Evolutionary conservation across 192 early-diverging fungal species (phyloP).

Genomic region (Martensiomyces pterosporus): DNA sequence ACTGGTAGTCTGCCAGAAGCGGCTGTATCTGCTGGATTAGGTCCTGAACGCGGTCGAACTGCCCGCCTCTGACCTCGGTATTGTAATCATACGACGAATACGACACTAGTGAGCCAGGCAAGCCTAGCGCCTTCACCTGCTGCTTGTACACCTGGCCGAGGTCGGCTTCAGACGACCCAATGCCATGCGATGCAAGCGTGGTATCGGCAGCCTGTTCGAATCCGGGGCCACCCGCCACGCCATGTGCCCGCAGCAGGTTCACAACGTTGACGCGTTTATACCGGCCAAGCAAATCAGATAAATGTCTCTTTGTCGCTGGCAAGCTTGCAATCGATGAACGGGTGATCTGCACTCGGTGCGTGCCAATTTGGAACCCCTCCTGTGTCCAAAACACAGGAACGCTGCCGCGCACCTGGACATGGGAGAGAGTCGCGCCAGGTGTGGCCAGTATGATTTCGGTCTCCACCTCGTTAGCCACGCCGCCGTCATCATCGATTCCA

Average conservation of each 20-base stretch:
- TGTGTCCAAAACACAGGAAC: slow-evolving; percentile 98
- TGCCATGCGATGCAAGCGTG: slow-evolving; percentile 10
- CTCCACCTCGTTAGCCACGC: slow-evolving; percentile 99
- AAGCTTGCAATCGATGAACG: slow-evolving; percentile 75
- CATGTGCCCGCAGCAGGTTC: slow-evolving; percentile 70
- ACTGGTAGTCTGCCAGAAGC: slow-evolving; percentile 58
- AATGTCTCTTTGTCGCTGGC: slow-evolving; percentile 76
- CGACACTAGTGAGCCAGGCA: slow-evolving; percentile 45
- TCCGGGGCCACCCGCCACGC: slow-evolving; percentile 22
- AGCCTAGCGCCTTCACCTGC: slow-evolving; percentile 47
- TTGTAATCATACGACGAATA: slow-evolving; percentile 86
- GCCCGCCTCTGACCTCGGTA: slow-evolving; percentile 68
- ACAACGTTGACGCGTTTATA: slow-evolving; percentile 75
- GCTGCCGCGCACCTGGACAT: slow-evolving; percentile 83
- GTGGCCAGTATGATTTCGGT: slow-evolving; percentile 80
- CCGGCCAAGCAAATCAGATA: slow-evolving; percentile 64
- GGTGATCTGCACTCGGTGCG: slow-evolving; percentile 82
- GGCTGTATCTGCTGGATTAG: slow-evolving; percentile 56
- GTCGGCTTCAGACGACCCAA: slow-evolving; percentile 53
- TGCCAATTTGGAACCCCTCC: slow-evolving; percentile 72
- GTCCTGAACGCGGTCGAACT: slow-evolving; percentile 65
- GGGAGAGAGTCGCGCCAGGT: slow-evolving; percentile 58
- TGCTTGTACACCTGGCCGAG: slow-evolving; percentile 65
- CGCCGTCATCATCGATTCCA: slow-evolving; percentile 94
- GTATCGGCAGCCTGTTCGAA: slow-evolving; percentile 10